These are phyloP conservation scores for Lophiotrema nucula DNA, from an alignment of 495 filamentous ascomycete species.

Conservation along the genomic window DNA sequence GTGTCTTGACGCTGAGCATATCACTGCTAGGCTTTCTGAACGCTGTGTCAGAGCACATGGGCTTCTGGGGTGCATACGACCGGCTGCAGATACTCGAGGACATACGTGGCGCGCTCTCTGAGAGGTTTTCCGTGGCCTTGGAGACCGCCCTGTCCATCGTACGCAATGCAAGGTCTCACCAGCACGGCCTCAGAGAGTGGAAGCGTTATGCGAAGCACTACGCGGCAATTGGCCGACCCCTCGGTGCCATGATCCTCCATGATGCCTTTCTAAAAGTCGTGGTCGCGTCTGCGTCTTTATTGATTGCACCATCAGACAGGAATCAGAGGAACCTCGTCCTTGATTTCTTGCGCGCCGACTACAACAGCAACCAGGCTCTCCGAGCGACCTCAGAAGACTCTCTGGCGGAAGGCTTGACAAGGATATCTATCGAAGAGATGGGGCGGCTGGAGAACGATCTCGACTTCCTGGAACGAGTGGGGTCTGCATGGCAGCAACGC, in stretches of 20 bases:
- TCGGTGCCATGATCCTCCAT: conserved; percentile 90
- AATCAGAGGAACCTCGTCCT: conserved; percentile 66
- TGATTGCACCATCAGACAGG: conserved; percentile 58
- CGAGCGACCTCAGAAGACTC: conserved; percentile 19
- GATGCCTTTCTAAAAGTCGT: conserved; percentile 81
- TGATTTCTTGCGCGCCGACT: conserved; percentile 64
- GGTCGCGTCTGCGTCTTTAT: conserved; percentile 72
- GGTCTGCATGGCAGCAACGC: conserved; percentile 81
- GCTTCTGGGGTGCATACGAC: conserved; percentile 74
- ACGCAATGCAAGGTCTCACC: conserved; percentile 54
- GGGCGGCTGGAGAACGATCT: conserved; percentile 80
- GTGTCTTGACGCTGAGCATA: conserved; percentile 68
- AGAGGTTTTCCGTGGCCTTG: conserved; percentile 75
- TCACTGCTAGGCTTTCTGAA: conserved; percentile 87
- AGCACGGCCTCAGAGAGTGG: conserved; percentile 68
- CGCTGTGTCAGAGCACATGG: conserved; percentile 69
- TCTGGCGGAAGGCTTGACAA: conserved; percentile 66
- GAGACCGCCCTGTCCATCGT: conserved; percentile 87
- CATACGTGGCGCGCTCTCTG: conserved; percentile 70
- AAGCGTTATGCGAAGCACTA: conserved; percentile 80
- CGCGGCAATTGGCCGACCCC: conserved; percentile 68
- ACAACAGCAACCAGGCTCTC: conserved; percentile 32
- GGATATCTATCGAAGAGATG: conserved; percentile 77
- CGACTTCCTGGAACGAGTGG: conserved; percentile 75
- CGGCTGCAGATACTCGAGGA: conserved; percentile 67